A percentile compares a stretch with the other conserved stretches of the same genome.
phyloP scores from a whole-genome alignment of 2,329 filamentous ascomycete genomes.

The Hypoxylon sp. region DNA sequence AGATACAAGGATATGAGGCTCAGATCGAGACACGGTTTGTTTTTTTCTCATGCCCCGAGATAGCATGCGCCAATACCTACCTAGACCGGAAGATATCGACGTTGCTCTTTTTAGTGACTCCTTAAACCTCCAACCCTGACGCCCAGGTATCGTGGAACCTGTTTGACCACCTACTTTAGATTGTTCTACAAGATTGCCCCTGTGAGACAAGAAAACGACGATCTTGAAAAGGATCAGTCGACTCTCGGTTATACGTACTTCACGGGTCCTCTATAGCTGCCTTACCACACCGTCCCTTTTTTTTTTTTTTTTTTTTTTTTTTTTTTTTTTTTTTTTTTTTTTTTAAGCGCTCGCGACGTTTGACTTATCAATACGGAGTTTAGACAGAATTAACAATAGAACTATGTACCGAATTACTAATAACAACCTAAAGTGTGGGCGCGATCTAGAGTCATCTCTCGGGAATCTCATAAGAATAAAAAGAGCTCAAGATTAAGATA shows the following conservation, averaged over 20 bases:
- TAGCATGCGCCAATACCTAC: constrained; percentile 6
- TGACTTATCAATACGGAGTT: constrained; percentile 38
- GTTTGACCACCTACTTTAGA: background rate
- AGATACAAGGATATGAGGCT: constrained; percentile 19
- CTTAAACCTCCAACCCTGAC: constrained; percentile 1
- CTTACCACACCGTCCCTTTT: constrained; percentile 32
- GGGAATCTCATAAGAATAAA: constrained; percentile 33
- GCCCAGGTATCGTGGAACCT: constrained; percentile 5
- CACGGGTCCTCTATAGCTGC: constrained; percentile 33
- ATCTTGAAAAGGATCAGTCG: constrained; percentile 26
- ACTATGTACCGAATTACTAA: constrained; percentile 29
- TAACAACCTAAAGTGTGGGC: constrained; percentile 12
- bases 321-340: too few relatives aligned
- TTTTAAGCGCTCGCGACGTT: constrained; percentile 32
- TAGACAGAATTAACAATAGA: constrained; percentile 16
- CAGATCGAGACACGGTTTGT: constrained; percentile 12
- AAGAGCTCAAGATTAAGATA: constrained; percentile 40
- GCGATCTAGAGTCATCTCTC: constrained; percentile 36
- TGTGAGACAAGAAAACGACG: constrained; percentile 16
- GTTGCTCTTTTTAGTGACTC: constrained; percentile 17
- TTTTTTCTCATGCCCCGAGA: constrained; percentile 17
- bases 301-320: too few relatives aligned
- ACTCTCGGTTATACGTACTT: constrained; percentile 28
- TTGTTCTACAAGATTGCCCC: constrained; percentile 32
- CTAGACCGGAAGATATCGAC: constrained; percentile 4